phyloP scores from a whole-genome alignment of 495 filamentous ascomycete genomes.

The Saxophila tyrrhenica region DNA sequence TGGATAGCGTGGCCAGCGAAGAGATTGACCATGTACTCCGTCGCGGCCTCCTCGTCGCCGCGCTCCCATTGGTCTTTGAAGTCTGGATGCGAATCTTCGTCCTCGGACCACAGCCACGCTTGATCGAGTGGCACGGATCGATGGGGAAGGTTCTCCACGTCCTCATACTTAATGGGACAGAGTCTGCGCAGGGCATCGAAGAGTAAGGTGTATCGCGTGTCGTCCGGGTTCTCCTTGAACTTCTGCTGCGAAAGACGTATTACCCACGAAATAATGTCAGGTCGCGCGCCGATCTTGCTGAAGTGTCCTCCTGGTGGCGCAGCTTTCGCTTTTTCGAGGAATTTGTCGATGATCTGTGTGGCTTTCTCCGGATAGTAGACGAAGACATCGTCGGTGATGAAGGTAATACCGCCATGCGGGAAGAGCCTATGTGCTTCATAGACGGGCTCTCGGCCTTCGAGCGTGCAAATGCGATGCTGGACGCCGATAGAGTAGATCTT shows the following conservation, averaged over 20 bases:
- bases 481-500: slow-evolving; percentile 12
- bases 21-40: slow-evolving; percentile 12
- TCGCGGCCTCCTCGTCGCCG: slow-evolving; percentile 10
- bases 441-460: background rate
- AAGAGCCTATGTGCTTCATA: slow-evolving; percentile 11
- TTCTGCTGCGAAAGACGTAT: background rate
- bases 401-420: slow-evolving; percentile 11
- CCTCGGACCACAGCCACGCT: slow-evolving; percentile 9
- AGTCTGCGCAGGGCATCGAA: slow-evolving; percentile 6
- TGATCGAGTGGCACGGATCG: slow-evolving; percentile 3
- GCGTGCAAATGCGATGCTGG: background rate
- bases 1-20: slow-evolving; percentile 9
- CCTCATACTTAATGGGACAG: slow-evolving; percentile 11
- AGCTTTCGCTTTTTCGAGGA: background rate
- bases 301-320: slow-evolving; percentile 1
- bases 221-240: background rate
- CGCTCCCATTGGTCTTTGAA: slow-evolving; percentile 8
- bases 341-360: slow-evolving; percentile 6
- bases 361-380: slow-evolving; percentile 16
- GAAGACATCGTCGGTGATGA: slow-evolving; percentile 20
- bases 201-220: background rate
- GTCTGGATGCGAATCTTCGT: slow-evolving; percentile 2
- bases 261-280: slow-evolving; percentile 14
- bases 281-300: slow-evolving; percentile 14
- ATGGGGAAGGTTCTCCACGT: slow-evolving; percentile 6